A percentile compares a stretch with the other conserved stretches of the same genome.
phyloP scores from a whole-genome alignment of 257 asterid species.

The Solanum bulbocastanum region DNA sequence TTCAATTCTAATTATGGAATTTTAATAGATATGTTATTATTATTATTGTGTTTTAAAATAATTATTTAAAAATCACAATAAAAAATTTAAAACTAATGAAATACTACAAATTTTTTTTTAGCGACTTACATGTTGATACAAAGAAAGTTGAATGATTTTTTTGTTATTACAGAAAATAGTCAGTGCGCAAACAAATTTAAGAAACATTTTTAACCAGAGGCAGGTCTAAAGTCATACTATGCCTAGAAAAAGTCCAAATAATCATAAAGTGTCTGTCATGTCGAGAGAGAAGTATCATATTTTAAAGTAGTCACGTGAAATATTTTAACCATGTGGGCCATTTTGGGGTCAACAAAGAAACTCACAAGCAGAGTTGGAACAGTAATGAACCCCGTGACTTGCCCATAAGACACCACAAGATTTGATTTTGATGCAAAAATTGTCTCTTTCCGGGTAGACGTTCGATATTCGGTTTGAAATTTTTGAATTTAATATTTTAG shows the following conservation, averaged over 20 bases:
- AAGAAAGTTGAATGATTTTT: too few species aligned
- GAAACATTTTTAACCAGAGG: not conserved
- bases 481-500: too few species aligned
- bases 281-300: not conserved
- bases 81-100: too few species aligned
- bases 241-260: not conserved
- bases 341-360: not conserved
- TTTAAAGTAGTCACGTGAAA: not conserved
- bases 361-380: not conserved
- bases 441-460: not conserved
- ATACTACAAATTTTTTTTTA: too few species aligned
- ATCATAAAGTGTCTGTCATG: not conserved
- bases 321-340: not conserved
- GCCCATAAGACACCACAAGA: not conserved
- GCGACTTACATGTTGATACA: too few species aligned
- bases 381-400: not conserved
- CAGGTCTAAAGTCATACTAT: not conserved
- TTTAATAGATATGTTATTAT: too few species aligned
- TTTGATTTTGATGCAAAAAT: not conserved
- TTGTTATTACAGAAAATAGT: too few species aligned
- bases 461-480: too few species aligned
- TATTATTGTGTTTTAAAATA: too few species aligned
- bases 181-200: too few species aligned
- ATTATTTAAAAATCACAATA: too few species aligned
- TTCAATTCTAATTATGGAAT: too few species aligned